phyloP scores from a whole-genome alignment of 306 rosid species.

The Mimosa bimucronata region DNA sequence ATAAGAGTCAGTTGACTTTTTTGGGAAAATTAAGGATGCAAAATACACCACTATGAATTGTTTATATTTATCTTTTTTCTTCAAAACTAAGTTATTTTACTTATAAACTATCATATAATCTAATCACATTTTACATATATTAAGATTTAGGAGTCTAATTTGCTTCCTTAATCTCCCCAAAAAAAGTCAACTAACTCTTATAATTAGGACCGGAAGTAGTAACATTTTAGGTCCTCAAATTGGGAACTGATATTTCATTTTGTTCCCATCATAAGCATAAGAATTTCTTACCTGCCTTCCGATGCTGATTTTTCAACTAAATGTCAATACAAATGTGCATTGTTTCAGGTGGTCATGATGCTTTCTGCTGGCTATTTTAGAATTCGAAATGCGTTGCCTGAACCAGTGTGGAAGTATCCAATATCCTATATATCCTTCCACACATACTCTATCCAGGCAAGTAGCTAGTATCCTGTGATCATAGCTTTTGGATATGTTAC shows the following conservation, averaged over 20 bases:
- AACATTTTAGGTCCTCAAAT: not conserved
- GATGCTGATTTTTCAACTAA: constrained; percentile 14
- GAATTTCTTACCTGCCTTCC: not conserved
- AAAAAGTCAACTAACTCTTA: too few relatives aligned
- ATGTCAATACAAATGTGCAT: constrained; percentile 1
- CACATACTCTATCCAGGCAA: constrained; percentile 92
- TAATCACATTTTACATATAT: too few relatives aligned
- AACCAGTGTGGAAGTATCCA: constrained; percentile 90
- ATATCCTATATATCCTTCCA: constrained; percentile 87
- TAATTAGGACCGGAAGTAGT: too few relatives aligned
- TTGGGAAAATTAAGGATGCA: too few relatives aligned
- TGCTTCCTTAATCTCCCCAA: too few relatives aligned
- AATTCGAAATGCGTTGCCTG: constrained; percentile 82
- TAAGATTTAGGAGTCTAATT: too few relatives aligned
- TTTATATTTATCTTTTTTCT: too few relatives aligned
- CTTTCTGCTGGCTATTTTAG: constrained; percentile 95
- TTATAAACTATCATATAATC: too few relatives aligned
- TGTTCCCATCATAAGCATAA: not conserved
- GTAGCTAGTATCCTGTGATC: constrained; percentile 28
- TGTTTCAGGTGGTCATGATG: constrained; percentile 93
- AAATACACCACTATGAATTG: too few relatives aligned
- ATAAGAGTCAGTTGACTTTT: too few relatives aligned
- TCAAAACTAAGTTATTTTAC: too few relatives aligned
- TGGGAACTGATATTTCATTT: not conserved
- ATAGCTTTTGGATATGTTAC: not conserved